A percentile compares a stretch with the other conserved stretches of the same genome.
Conservation (phyloP, 1,284 basidiomycete species). For the Sphaerobolus stellatus region DNA sequence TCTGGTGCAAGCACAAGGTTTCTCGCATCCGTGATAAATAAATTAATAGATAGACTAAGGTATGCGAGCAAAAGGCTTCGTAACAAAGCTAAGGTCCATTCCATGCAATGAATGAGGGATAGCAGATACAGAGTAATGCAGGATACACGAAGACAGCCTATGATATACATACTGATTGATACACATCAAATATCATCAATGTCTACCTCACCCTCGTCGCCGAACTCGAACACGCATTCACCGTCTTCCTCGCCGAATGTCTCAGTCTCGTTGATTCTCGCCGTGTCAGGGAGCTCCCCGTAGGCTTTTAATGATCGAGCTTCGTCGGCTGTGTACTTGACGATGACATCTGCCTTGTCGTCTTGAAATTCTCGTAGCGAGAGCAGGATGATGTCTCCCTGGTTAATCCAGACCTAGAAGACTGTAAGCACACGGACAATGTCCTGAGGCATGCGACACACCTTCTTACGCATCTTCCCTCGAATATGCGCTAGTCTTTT, state of each 20-base stretch:
- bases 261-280: constrained; percentile 96
- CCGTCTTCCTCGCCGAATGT: constrained; percentile 10
- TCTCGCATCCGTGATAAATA: no score
- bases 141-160: no score
- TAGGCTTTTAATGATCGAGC: constrained; percentile 92
- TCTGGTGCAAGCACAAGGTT: no score
- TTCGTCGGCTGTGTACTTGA: constrained; percentile 97
- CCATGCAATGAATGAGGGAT: no score
- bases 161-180: no score
- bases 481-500: constrained; percentile 97
- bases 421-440: no score
- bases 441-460: no score
- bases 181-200: constrained; percentile 12
- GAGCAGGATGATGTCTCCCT: constrained; percentile 95
- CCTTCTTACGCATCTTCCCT: constrained; percentile 99
- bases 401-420: constrained; percentile 95
- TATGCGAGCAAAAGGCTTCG: no score
- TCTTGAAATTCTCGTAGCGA: constrained; percentile 99
- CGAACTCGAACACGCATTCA: constrained; percentile 8
- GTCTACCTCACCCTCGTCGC: constrained; percentile 10
- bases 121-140: no score
- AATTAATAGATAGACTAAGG: no score
- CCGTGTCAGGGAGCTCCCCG: constrained; percentile 95
- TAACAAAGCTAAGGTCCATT: no score
- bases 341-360: constrained; percentile 98